Conservation (phyloP, 352 stramenopile species). For the Sclerospora graminicola region DNA sequence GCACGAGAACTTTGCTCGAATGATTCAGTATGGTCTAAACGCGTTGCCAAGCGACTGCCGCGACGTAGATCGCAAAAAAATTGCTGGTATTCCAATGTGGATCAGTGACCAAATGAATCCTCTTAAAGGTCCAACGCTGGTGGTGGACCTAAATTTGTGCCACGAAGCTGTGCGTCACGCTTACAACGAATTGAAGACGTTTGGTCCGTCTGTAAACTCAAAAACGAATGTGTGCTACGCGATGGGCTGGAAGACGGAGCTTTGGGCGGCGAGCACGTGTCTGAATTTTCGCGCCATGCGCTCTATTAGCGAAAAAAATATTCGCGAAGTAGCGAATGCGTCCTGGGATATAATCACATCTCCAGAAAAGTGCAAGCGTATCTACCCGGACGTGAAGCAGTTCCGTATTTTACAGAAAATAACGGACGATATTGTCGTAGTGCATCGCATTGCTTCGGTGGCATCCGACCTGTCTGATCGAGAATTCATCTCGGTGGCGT, state of each 20-base stretch:
- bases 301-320: constrained; percentile 53
- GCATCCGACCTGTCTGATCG: constrained; percentile 63
- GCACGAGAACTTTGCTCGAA: constrained; percentile 77
- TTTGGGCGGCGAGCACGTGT: constrained; percentile 71
- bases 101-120: constrained; percentile 77
- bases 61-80: constrained; percentile 72
- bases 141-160: constrained; percentile 67
- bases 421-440: constrained; percentile 74
- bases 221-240: constrained; percentile 82
- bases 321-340: constrained; percentile 54
- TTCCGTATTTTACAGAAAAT: constrained; percentile 79
- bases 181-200: constrained; percentile 71
- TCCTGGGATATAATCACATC: constrained; percentile 83
- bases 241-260: constrained; percentile 79
- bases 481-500: constrained; percentile 72
- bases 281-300: constrained; percentile 62
- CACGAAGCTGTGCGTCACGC: constrained; percentile 68
- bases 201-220: constrained; percentile 62
- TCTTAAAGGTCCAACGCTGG: constrained; percentile 59
- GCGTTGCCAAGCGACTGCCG: constrained; percentile 64
- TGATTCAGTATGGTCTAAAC: constrained; percentile 80
- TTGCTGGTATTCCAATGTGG: constrained; percentile 58
- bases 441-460: constrained; percentile 66
- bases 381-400: constrained; percentile 78
- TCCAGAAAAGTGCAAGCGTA: constrained; percentile 70